A percentile compares a stretch with the other conserved stretches of the same genome.
Conservation (phyloP, 2,329 filamentous ascomycete species). For the Penicillium palitans region DNA sequence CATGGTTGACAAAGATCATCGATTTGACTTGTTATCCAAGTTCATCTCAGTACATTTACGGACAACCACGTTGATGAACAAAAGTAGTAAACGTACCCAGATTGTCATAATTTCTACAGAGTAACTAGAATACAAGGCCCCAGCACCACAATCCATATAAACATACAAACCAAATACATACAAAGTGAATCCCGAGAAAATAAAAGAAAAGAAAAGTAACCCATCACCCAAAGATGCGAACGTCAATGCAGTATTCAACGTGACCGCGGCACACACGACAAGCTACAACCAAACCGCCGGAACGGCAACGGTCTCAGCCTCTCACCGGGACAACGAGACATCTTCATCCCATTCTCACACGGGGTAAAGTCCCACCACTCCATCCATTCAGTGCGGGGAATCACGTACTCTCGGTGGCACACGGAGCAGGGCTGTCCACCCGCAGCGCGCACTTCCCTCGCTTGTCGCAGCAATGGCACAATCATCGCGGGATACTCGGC, state of each 20-base stretch:
- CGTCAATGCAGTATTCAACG: not conserved
- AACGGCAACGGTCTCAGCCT: conserved; percentile 43
- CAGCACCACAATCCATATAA: conserved; percentile 11
- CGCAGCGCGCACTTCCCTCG: conserved; percentile 36
- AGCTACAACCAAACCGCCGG: conserved; percentile 43
- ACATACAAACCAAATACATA: conserved; percentile 15
- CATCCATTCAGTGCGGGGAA: conserved; percentile 46
- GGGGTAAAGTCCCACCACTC: conserved; percentile 48
- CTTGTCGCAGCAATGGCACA: conserved; percentile 37
- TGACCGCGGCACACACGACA: conserved; percentile 36
- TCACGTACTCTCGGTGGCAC: conserved; percentile 43
- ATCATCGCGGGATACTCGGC: conserved; percentile 37
- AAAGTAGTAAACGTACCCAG: not conserved
- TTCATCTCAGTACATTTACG: not conserved
- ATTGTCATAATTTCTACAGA: not conserved
- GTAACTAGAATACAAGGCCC: not conserved
- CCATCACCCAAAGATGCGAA: not conserved
- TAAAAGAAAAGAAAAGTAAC: not conserved
- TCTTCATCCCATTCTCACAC: conserved; percentile 41
- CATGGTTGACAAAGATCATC: not conserved
- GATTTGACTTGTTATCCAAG: not conserved
- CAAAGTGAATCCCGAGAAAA: conserved; percentile 3
- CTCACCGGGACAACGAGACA: conserved; percentile 33
- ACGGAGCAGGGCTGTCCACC: conserved; percentile 44
- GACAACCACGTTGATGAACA: not conserved